These are phyloP conservation scores for Vaccinium macrocarpon DNA, from an alignment of 148 eudicot species.

Conservation along the genomic window DNA sequence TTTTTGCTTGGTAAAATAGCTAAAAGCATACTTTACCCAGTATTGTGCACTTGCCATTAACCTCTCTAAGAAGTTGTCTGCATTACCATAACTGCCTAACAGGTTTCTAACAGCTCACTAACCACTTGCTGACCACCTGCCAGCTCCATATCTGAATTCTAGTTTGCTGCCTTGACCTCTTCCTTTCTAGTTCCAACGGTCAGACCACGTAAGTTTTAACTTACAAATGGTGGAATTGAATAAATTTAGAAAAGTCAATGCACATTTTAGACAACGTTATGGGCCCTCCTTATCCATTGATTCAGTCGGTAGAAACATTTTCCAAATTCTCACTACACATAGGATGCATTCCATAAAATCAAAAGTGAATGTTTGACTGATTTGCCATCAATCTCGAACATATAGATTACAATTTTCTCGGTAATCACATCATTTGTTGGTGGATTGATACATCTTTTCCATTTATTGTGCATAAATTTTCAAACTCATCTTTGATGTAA, in stretches of 20 bases:
- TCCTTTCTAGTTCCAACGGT: not conserved
- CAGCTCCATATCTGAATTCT: not conserved
- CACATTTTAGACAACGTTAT: not conserved
- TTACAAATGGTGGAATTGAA: not conserved
- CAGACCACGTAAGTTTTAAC: not conserved
- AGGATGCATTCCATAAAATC: not conserved
- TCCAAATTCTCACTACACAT: not conserved
- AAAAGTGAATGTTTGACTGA: not conserved
- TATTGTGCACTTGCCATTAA: not conserved
- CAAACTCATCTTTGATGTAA: not conserved
- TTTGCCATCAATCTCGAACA: not conserved
- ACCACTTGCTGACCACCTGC: not conserved
- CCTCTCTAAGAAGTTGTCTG: not conserved
- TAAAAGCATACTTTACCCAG: too few relatives aligned
- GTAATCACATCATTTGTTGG: not conserved
- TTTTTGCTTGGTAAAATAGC: too few relatives aligned
- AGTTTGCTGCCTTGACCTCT: not conserved
- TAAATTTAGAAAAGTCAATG: not conserved
- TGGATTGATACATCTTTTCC: conserved; percentile 1
- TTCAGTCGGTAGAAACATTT: not conserved
- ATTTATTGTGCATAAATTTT: not conserved
- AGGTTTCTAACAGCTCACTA: not conserved
- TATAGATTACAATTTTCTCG: not conserved
- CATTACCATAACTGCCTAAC: not conserved
- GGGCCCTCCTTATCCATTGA: not conserved